Conservation (phyloP, 1,284 basidiomycete genomes). For the Ustilago curta region DNA sequence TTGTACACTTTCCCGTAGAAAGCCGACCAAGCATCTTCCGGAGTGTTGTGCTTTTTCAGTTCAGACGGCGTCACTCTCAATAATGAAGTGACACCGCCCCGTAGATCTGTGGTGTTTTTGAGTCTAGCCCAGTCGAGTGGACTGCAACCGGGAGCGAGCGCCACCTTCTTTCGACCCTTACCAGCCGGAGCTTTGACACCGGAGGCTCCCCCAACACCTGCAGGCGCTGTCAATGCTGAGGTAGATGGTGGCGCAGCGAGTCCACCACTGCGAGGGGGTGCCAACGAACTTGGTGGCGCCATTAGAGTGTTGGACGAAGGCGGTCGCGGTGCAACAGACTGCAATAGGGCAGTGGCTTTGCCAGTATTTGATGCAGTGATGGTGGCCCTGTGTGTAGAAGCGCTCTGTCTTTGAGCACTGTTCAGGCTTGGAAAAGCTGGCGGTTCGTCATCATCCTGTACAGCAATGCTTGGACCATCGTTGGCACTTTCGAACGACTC, state of each 20-base stretch:
- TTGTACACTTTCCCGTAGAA: conserved; percentile 97
- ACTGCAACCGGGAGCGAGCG: conserved; percentile 88
- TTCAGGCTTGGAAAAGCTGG: conserved; percentile 85
- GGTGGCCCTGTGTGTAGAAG: conserved; percentile 43
- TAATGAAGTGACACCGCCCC: conserved; percentile 59
- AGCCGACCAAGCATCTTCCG: conserved; percentile 91
- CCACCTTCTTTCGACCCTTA: conserved; percentile 76
- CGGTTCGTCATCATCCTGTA: conserved; percentile 75
- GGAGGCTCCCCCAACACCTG: conserved; percentile 56
- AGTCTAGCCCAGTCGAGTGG: conserved; percentile 94
- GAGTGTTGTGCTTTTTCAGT: conserved; percentile 83
- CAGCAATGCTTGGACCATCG: conserved; percentile 14
- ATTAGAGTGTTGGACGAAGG: conserved; percentile 24
- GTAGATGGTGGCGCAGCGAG: conserved; percentile 57
- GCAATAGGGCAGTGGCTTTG: conserved; percentile 21
- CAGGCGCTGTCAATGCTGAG: conserved; percentile 49
- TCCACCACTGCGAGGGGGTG: conserved; percentile 39
- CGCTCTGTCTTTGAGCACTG: conserved; percentile 78
- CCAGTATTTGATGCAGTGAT: neutral
- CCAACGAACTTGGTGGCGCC: conserved; percentile 43
- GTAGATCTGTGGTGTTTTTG: conserved; percentile 74
- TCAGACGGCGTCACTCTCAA: conserved; percentile 84
- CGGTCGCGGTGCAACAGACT: conserved; percentile 35
- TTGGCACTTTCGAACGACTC: conserved; percentile 31
- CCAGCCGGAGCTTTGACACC: conserved; percentile 24